phyloP scores from a whole-genome alignment of 2,329 filamentous ascomycete genomes.

The Penicillium sp. region DNA sequence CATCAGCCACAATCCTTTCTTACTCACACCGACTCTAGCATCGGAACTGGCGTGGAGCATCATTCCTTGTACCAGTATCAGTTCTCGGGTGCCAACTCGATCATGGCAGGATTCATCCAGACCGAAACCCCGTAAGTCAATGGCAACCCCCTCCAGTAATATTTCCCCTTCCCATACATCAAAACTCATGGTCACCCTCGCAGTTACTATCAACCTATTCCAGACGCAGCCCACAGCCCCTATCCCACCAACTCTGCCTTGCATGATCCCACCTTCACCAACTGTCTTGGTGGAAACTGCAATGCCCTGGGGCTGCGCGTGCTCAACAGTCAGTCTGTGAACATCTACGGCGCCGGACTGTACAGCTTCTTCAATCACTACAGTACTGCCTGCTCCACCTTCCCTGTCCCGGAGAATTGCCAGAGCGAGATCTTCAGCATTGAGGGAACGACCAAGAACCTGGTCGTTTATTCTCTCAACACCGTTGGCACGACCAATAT shows the following conservation, averaged over 20 bases:
- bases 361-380: conserved; percentile 54
- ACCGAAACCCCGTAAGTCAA: conserved; percentile 34
- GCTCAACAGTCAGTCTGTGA: conserved; percentile 38
- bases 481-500: conserved; percentile 44
- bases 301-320: conserved; percentile 47
- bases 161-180: neutral
- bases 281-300: conserved; percentile 28
- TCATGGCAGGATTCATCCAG: conserved; percentile 33
- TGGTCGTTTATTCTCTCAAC: conserved; percentile 44
- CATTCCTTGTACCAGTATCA: conserved; percentile 46
- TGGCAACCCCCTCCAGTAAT: neutral
- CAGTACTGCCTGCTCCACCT: conserved; percentile 39
- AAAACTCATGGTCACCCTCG: neutral
- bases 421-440: conserved; percentile 47
- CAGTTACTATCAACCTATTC: conserved; percentile 37
- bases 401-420: conserved; percentile 38
- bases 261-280: conserved; percentile 34
- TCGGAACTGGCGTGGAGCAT: conserved; percentile 44
- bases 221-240: conserved; percentile 28
- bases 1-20: neutral
- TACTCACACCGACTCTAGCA: conserved; percentile 16
- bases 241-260: conserved; percentile 26
- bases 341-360: conserved; percentile 48
- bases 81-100: conserved; percentile 32
- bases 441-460: conserved; percentile 32